These are phyloP conservation scores for Fraxinus americana DNA, from an alignment of 257 asterid genomes.

Conservation along the genomic window DNA sequence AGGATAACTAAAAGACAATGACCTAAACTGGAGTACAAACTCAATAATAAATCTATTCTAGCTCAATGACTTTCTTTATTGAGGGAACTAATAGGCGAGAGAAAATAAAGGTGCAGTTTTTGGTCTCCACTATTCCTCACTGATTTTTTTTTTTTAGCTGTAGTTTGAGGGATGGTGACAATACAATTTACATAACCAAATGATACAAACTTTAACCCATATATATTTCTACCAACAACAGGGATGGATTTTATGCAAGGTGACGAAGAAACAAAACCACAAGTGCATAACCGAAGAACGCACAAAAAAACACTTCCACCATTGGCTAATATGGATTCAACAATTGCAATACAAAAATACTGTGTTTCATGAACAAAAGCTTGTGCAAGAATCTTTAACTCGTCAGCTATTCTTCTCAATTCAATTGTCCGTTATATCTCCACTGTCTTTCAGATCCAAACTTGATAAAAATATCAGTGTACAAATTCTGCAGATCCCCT, in stretches of 20 bases:
- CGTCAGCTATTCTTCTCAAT: neutral
- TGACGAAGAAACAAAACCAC: neutral
- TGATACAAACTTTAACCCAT: neutral
- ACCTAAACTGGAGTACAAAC: neutral
- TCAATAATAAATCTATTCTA: neutral
- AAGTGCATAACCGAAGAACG: neutral
- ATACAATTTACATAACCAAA: neutral
- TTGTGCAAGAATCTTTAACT: neutral
- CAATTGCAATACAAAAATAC: neutral
- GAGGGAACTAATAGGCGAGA: neutral
- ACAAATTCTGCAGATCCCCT: neutral
- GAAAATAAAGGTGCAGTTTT: neutral
- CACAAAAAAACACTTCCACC: neutral
- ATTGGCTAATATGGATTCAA: neutral
- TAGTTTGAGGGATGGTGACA: neutral
- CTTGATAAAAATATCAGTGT: neutral
- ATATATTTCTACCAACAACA: neutral
- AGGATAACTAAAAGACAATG: neutral
- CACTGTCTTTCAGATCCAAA: neutral
- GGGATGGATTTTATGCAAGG: neutral
- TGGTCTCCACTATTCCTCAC: neutral
- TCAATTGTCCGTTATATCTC: neutral
- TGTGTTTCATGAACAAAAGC: slow-evolving; percentile 1
- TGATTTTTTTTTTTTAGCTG: neutral
- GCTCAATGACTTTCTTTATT: neutral